Conservation (phyloP, 768 basidiomycete genomes). For the Crucibulum laeve region DNA sequence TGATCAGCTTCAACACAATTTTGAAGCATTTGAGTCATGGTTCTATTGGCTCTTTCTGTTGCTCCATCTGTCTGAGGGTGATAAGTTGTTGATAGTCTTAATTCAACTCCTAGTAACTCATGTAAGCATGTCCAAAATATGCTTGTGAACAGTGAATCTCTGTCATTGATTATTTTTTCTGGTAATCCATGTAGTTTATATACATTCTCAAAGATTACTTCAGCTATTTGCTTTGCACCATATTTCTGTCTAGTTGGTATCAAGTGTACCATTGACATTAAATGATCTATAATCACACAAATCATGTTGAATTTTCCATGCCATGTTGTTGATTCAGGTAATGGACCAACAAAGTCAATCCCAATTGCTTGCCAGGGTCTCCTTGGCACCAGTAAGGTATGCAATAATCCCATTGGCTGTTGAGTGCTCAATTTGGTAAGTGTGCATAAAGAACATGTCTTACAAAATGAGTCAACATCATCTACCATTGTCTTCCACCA, state of each 20-base stretch:
- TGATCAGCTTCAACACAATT: conserved; percentile 12
- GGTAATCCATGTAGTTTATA: too few relatives aligned
- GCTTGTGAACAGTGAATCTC: conserved; percentile 22
- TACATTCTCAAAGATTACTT: too few relatives aligned
- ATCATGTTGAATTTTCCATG: too few relatives aligned
- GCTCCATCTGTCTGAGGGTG: conserved; percentile 31
- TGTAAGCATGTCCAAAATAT: conserved; percentile 21
- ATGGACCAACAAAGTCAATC: too few relatives aligned
- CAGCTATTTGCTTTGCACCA: too few relatives aligned
- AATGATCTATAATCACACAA: too few relatives aligned
- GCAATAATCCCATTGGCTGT: background rate
- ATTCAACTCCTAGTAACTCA: conserved; percentile 10
- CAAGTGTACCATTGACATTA: too few relatives aligned
- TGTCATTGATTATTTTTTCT: too few relatives aligned
- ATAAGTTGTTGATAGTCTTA: conserved; percentile 11
- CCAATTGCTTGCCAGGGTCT: too few relatives aligned
- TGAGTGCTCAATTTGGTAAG: background rate
- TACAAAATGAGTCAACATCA: background rate
- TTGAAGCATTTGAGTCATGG: conserved; percentile 17
- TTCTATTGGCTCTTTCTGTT: conserved; percentile 22
- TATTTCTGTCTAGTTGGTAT: too few relatives aligned
- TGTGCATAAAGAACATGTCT: background rate
- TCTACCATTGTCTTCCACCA: background rate
- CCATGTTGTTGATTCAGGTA: too few relatives aligned
- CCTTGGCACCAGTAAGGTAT: too few relatives aligned